Evolutionary conservation across 768 basidiomycete genomes (phyloP).

Genomic region (Psilocybe cyanescens): DNA sequence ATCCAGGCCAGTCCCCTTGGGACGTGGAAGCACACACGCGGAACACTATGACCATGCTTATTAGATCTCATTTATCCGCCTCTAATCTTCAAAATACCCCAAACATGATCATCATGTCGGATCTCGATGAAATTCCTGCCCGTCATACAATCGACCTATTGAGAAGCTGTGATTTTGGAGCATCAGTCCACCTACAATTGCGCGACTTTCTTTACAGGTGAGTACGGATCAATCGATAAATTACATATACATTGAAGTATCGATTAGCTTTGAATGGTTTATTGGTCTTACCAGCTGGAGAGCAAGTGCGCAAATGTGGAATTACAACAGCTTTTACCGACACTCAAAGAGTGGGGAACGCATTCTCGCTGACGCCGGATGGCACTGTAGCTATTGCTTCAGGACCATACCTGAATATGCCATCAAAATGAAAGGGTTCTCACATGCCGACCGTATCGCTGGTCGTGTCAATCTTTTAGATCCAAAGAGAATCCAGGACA

Average conservation of each 20-base stretch:
- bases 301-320: conserved; percentile 55
- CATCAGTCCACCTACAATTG: conserved; percentile 61
- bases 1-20: conserved; percentile 48
- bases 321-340: conserved; percentile 44
- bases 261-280: conserved; percentile 57
- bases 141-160: conserved; percentile 54
- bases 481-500: conserved; percentile 55
- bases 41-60: conserved; percentile 50
- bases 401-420: conserved; percentile 58
- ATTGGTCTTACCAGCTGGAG: conserved; percentile 59
- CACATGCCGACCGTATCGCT: conserved; percentile 64
- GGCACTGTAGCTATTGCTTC: conserved; percentile 76
- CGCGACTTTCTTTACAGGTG: conserved; percentile 65
- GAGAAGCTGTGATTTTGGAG: conserved; percentile 54
- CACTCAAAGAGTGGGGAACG: conserved; percentile 51
- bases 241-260: not conserved
- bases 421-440: conserved; percentile 64
- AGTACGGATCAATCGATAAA: conserved; percentile 14
- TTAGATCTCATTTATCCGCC: conserved; percentile 39
- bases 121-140: conserved; percentile 66
- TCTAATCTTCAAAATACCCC: conserved; percentile 31
- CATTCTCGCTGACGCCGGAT: conserved; percentile 64
- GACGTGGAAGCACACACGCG: conserved; percentile 53
- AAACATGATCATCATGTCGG: conserved; percentile 61
- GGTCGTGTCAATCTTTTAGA: conserved; percentile 49